A percentile compares a stretch with the other conserved stretches of the same genome.
Evolutionary conservation across 495 filamentous ascomycete species (phyloP).

Genomic region (Paragyromitra xinjiangensis): DNA sequence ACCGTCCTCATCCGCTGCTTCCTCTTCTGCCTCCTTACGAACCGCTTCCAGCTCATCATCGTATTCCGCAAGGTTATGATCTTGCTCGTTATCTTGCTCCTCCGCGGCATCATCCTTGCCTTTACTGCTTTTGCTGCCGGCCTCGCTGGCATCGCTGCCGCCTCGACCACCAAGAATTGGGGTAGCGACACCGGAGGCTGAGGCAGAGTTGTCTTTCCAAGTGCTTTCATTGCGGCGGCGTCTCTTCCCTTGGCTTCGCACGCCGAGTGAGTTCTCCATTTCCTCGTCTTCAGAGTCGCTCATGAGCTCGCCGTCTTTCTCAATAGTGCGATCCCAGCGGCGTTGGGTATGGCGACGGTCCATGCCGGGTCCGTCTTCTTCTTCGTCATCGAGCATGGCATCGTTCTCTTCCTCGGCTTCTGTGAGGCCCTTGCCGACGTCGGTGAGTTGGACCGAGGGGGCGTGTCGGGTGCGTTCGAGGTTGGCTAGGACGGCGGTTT

Average conservation of each 20-base stretch:
- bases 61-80: conserved; percentile 61
- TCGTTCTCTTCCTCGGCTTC: conserved; percentile 79
- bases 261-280: conserved; percentile 75
- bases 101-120: conserved; percentile 60
- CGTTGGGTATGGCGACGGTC: conserved; percentile 85
- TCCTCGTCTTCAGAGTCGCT: conserved; percentile 92
- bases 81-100: conserved; percentile 42
- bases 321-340: conserved; percentile 79
- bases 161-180: conserved; percentile 57
- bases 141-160: conserved; percentile 69
- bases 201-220: conserved; percentile 64
- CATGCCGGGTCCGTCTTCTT: conserved; percentile 84
- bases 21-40: conserved; percentile 62
- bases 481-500: conserved; percentile 88
- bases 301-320: conserved; percentile 76
- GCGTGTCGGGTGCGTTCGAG: conserved; percentile 85
- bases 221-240: conserved; percentile 63
- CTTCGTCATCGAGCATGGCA: conserved; percentile 84
- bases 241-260: conserved; percentile 68
- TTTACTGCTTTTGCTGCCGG: conserved; percentile 64
- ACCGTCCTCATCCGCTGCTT: conserved; percentile 61
- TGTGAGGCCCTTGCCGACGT: conserved; percentile 83
- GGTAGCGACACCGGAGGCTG: conserved; percentile 73
- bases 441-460: conserved; percentile 93
- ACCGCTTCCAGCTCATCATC: conserved; percentile 63